phyloP scores from a whole-genome alignment of 352 stramenopile species.

The Globisporangium mamillatum region DNA sequence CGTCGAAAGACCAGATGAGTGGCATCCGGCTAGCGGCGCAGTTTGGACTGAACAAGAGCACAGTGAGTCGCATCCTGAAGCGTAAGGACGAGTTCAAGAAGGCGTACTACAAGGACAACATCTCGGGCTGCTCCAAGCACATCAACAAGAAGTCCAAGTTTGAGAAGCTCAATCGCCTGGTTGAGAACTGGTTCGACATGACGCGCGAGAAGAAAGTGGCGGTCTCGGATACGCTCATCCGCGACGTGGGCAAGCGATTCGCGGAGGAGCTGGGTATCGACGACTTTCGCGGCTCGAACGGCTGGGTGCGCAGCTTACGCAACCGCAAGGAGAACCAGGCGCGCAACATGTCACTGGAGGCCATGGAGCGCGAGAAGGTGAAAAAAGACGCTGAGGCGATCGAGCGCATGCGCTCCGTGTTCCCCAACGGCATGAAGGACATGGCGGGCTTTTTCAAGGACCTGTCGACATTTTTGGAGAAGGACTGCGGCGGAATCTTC shows the following conservation, averaged over 20 bases:
- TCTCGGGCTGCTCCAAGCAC: conserved; percentile 79
- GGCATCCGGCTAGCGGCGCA: conserved; percentile 69
- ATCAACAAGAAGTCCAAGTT: conserved; percentile 89
- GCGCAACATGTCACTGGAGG: conserved; percentile 52
- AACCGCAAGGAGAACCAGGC: conserved; percentile 73
- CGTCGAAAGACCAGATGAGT: conserved; percentile 56
- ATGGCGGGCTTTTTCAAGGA: conserved; percentile 76
- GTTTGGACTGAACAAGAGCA: conserved; percentile 83
- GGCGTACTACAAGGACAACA: conserved; percentile 84
- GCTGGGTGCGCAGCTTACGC: conserved; percentile 73
- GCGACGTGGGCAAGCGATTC: conserved; percentile 69
- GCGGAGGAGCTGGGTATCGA: conserved; percentile 70
- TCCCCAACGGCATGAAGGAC: conserved; percentile 73
- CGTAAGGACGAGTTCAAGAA: conserved; percentile 87
- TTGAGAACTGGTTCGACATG: conserved; percentile 85
- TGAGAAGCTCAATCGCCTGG: conserved; percentile 75
- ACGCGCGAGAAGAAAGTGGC: conserved; percentile 67
- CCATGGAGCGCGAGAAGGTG: conserved; percentile 49
- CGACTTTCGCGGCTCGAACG: conserved; percentile 77
- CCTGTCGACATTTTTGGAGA: conserved; percentile 67
- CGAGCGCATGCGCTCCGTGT: conserved; percentile 63
- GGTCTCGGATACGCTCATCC: conserved; percentile 72
- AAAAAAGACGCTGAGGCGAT: conserved; percentile 76
- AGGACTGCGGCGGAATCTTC: conserved; percentile 37
- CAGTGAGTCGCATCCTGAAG: conserved; percentile 81